Conservation (phyloP, 768 basidiomycete genomes). For the Russula virescens region DNA sequence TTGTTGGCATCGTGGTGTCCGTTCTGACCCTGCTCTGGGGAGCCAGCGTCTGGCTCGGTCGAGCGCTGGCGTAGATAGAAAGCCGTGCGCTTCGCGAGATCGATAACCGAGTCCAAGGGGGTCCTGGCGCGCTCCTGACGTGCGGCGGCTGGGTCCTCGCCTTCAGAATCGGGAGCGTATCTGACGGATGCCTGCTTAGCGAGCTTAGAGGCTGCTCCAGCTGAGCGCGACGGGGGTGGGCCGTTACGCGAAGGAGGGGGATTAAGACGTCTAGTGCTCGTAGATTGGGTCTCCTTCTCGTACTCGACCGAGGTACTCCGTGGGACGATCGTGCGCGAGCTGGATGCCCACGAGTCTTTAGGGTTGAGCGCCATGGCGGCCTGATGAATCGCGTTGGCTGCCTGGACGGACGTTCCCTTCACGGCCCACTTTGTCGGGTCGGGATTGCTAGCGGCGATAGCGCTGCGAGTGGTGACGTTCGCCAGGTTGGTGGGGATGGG, state of each 20-base stretch:
- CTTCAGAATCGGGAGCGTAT: slow-evolving; percentile 64
- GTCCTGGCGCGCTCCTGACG: slow-evolving; percentile 53
- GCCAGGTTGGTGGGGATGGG: slow-evolving; percentile 21
- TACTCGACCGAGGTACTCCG: slow-evolving; percentile 79
- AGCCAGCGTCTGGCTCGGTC: slow-evolving; percentile 42
- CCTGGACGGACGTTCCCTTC: slow-evolving; percentile 82
- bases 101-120: slow-evolving; percentile 57
- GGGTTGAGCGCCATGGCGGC: slow-evolving; percentile 54
- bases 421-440: slow-evolving; percentile 67
- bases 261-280: slow-evolving; percentile 47
- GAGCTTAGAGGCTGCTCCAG: slow-evolving; percentile 33
- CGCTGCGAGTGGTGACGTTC: slow-evolving; percentile 28
- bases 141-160: slow-evolving; percentile 38
- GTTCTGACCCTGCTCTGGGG: slow-evolving; percentile 20
- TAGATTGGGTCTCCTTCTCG: slow-evolving; percentile 57
- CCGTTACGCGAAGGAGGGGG: slow-evolving; percentile 55
- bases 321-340: slow-evolving; percentile 45
- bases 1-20: slow-evolving; percentile 27
- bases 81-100: slow-evolving; percentile 52
- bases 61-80: slow-evolving; percentile 64
- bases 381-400: slow-evolving; percentile 73
- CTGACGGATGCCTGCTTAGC: slow-evolving; percentile 50
- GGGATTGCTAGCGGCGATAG: slow-evolving; percentile 31
- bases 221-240: slow-evolving; percentile 28
- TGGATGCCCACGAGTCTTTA: slow-evolving; percentile 62